Evolutionary conservation across 768 basidiomycete genomes (phyloP), one percentile per base, ranked within the genome.

Genomic region (Calocybe gangraenosa): DNA sequence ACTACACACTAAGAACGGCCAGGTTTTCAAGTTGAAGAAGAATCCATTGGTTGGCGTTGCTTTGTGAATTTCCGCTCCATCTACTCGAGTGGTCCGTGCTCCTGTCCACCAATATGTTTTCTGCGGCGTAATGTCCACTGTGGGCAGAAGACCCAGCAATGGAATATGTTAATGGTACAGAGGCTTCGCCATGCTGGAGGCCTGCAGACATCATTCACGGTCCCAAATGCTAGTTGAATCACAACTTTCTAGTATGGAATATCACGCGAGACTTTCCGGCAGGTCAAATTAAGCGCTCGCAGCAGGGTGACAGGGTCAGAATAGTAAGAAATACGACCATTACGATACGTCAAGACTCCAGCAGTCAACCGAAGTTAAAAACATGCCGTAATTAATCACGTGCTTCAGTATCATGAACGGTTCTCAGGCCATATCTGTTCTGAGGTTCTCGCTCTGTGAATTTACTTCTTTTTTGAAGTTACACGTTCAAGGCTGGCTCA

Each of bases 1-100:
- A 46, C 38, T 47, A 72, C 69, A 74, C 73, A 87, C 87, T 84
- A 56, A 91, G 74, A 51, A 90, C 65, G 20, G 74, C 69, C 25
- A 78, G 61, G 3, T 68, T 65, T 34, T 88, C 78, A 3, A 90
- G 65, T 25, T 76, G 75, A 40, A 90, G 67, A 9, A 84, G 61
- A 14, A 91, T 75, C 85, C 86, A 91, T 56, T 88, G 84, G 46
- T 75, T 77, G 36, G 69, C 62, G 52, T 70, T 76, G 3, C 74
- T 70, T 34, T 82, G 79, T 38, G 76, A 70, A 3, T 79, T 79
- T 5, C 82, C 82, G 40, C 84, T 89, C 87, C 87, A 90, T 67
- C 88, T 67, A 58, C 84, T 88, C 2, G 71, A 66, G 46, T 78
- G 78, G 56, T 88, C 84, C 40, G 63, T 60, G 0, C 84, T 84